phyloP scores from a whole-genome alignment of 2,329 filamentous ascomycete genomes.

The Neopestalotiopsis clavispora region DNA sequence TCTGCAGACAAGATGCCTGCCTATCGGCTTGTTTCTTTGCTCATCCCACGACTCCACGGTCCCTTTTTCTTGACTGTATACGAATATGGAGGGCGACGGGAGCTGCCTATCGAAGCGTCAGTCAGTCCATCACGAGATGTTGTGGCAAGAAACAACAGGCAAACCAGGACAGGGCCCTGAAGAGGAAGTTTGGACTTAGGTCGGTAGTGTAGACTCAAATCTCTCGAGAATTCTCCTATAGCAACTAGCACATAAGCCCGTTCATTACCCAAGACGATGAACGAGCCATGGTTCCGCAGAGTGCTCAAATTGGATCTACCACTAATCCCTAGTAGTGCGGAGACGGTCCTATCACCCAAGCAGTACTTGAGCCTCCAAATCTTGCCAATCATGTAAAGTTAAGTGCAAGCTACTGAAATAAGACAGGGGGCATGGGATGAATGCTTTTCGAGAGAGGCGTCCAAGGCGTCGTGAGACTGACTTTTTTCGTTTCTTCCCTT shows the following conservation, averaged over 20 bases:
- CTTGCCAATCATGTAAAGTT: not conserved
- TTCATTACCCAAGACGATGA: slow-evolving; percentile 7
- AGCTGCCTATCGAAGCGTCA: not conserved
- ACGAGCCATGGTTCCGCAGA: not conserved
- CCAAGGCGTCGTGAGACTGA: not conserved
- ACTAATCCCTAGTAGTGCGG: slow-evolving; percentile 6
- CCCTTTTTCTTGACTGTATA: not conserved
- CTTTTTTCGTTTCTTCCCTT: not conserved
- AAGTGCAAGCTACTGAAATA: not conserved
- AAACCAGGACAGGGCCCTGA: no score
- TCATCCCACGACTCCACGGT: not conserved
- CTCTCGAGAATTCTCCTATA: not conserved
- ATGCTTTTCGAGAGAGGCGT: not conserved
- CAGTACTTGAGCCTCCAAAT: not conserved
- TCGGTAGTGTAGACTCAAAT: not conserved
- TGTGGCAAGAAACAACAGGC: not conserved
- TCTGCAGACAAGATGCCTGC: not conserved
- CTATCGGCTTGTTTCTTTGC: not conserved
- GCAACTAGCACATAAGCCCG: not conserved
- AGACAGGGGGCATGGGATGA: not conserved
- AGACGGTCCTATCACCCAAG: not conserved
- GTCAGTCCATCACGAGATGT: slow-evolving; percentile 1
- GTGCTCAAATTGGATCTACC: slow-evolving; percentile 15
- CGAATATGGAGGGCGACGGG: not conserved
- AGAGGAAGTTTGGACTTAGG: no score